These are phyloP conservation scores for Yamadazyma kanchanaburiensis DNA, from an alignment of 1,139 yeast genomes.

Conservation along the genomic window DNA sequence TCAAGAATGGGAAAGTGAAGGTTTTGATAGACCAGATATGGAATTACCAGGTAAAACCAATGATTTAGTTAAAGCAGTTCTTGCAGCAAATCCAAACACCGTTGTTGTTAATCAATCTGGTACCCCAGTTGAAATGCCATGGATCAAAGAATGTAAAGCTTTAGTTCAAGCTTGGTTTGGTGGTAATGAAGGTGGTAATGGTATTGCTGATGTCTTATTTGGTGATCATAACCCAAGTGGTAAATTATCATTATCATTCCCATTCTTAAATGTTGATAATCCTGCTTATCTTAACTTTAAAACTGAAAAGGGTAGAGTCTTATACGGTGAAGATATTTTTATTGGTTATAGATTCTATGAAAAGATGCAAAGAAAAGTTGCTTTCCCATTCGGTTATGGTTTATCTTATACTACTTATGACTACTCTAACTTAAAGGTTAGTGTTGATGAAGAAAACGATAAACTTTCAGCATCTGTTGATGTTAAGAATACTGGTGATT, in stretches of 20 bases:
- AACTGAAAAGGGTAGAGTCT: constrained; percentile 44
- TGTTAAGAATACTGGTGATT: constrained; percentile 37
- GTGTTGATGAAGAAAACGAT: constrained; percentile 11
- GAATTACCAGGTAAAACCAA: constrained; percentile 46
- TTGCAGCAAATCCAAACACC: constrained; percentile 47
- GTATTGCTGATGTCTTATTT: constrained; percentile 21
- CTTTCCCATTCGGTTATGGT: constrained; percentile 62
- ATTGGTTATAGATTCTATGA: constrained; percentile 62
- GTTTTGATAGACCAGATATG: constrained; percentile 28
- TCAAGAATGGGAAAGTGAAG: constrained; percentile 35
- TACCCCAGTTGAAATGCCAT: constrained; percentile 59
- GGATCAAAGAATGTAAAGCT: constrained; percentile 44
- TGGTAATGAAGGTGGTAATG: constrained; percentile 24
- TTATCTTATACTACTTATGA: no score
- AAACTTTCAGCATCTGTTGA: constrained; percentile 20
- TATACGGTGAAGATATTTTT: no score
- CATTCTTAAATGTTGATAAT: constrained; percentile 33
- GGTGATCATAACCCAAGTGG: constrained; percentile 27
- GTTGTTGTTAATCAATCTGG: constrained; percentile 59
- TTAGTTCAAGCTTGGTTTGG: constrained; percentile 48
- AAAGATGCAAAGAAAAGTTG: constrained; percentile 39
- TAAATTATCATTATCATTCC: constrained; percentile 38
- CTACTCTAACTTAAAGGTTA: constrained; percentile 13
- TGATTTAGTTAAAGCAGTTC: constrained; percentile 43
- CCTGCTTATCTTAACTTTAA: constrained; percentile 43